Evolutionary conservation across 208 protist species (phyloP).

Genomic region (Trypanosoma lewisi): DNA sequence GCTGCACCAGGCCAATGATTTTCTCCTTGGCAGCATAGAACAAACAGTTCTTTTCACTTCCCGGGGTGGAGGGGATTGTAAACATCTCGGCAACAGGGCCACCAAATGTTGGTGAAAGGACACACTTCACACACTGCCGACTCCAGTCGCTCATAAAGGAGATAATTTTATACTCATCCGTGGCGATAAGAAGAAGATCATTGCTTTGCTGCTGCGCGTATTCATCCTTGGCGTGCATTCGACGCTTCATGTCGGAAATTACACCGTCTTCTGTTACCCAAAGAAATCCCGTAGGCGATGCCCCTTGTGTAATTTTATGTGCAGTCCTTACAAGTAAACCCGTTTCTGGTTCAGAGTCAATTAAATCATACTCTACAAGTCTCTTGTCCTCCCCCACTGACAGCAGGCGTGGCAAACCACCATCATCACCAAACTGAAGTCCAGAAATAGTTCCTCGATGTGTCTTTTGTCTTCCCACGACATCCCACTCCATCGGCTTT

Average conservation of each 20-base stretch:
- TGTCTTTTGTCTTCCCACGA: conserved; percentile 90
- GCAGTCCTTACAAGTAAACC: conserved; percentile 82
- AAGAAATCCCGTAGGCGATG: conserved; percentile 87
- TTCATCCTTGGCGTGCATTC: conserved; percentile 3
- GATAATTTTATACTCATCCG: conserved; percentile 90
- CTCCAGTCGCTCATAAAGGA: conserved; percentile 82
- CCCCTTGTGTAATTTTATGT: conserved; percentile 90
- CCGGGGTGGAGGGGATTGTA: conserved; percentile 29
- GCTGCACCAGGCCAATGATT: conserved; percentile 90
- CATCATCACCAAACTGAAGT: conserved; percentile 77
- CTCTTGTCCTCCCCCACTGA: conserved; percentile 92
- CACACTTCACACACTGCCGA: conserved; percentile 87
- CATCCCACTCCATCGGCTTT: conserved; percentile 88
- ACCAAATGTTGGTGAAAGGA: conserved; percentile 91
- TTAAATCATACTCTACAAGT: conserved; percentile 94
- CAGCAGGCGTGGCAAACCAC: conserved; percentile 66
- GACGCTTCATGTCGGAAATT: conserved; percentile 27
- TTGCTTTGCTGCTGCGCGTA: conserved; percentile 39
- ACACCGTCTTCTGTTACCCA: conserved; percentile 57
- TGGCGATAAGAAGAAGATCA: conserved; percentile 75
- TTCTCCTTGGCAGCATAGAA: conserved; percentile 89
- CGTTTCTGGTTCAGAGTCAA: conserved; percentile 75
- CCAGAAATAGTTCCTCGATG: conserved; percentile 88
- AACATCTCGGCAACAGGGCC: conserved; percentile 79
- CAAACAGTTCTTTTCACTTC: conserved; percentile 43